phyloP scores from a whole-genome alignment of 345 rosid genomes.

The Eucalyptus pauciflora region DNA sequence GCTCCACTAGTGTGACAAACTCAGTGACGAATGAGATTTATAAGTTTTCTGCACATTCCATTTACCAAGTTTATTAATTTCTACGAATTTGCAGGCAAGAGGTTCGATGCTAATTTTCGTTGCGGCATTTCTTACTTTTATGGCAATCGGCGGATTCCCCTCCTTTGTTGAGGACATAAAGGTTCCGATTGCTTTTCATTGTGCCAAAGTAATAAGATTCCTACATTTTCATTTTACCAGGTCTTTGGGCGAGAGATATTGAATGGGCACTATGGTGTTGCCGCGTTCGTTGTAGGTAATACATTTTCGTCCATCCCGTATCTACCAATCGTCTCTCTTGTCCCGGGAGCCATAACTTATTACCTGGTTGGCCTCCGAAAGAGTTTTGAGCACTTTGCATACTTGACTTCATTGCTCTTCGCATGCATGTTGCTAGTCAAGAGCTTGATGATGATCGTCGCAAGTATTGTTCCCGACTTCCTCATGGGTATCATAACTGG shows the following conservation, averaged over 20 bases:
- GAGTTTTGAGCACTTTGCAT: constrained; percentile 17
- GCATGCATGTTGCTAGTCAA: background rate
- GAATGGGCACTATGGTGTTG: constrained; percentile 43
- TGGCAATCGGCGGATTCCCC: constrained; percentile 47
- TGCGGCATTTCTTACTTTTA: constrained; percentile 33
- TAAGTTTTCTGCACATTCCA: background rate
- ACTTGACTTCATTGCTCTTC: constrained; percentile 19
- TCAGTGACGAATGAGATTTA: background rate
- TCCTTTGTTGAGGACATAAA: constrained; percentile 56
- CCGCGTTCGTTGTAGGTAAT: constrained; percentile 31
- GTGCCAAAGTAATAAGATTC: background rate
- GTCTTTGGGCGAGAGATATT: constrained; percentile 36
- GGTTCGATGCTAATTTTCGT: constrained; percentile 28
- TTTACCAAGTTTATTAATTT: background rate
- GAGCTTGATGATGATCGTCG: background rate
- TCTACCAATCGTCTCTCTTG: background rate
- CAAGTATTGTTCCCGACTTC: background rate
- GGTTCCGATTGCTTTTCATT: background rate
- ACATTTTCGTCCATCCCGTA: constrained; percentile 19
- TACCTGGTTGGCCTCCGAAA: background rate
- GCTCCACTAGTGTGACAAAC: background rate
- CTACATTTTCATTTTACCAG: background rate
- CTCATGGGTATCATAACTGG: background rate
- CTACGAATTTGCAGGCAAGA: constrained; percentile 16
- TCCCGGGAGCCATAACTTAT: background rate